Evolutionary conservation across 2,329 filamentous ascomycete genomes (phyloP).

Genomic region (Falciphora oryzae): DNA sequence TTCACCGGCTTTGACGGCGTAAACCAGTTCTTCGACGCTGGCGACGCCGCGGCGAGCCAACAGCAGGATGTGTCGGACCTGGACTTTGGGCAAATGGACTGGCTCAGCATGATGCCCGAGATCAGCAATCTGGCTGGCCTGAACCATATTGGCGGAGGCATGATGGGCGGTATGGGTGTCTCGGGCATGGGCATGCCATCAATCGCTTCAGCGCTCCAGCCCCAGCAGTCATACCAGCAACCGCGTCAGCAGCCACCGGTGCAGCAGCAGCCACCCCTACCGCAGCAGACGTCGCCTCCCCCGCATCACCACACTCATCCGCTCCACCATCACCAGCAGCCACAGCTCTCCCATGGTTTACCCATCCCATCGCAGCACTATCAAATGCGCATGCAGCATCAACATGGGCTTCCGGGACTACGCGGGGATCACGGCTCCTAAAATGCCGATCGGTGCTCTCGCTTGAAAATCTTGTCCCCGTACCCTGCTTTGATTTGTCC

Average conservation of each 20-base stretch:
- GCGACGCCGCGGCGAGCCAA: conserved; percentile 19
- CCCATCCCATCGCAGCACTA: neutral
- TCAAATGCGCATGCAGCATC: neutral
- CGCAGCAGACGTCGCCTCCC: neutral
- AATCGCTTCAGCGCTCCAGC: conserved; percentile 1
- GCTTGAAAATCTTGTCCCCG: neutral
- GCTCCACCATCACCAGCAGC: neutral
- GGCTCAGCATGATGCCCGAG: conserved; percentile 39
- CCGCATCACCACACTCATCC: neutral
- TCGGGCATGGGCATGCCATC: neutral
- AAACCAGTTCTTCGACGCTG: conserved; percentile 27
- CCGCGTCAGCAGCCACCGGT: neutral
- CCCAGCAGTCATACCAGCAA: neutral
- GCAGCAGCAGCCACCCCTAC: neutral
- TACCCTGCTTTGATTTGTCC: neutral
- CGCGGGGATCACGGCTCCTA: neutral
- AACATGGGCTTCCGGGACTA: neutral
- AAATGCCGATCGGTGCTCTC: neutral
- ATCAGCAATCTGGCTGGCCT: conserved; percentile 19
- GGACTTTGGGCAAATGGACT: conserved; percentile 38
- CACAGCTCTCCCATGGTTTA: neutral
- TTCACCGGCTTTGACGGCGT: conserved; percentile 22
- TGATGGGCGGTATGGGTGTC: conserved; percentile 2
- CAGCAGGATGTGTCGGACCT: conserved; percentile 18
- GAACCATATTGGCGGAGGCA: neutral